Conservation (phyloP, 1,139 yeast genomes). For the Lodderomyces elongisporus region DNA sequence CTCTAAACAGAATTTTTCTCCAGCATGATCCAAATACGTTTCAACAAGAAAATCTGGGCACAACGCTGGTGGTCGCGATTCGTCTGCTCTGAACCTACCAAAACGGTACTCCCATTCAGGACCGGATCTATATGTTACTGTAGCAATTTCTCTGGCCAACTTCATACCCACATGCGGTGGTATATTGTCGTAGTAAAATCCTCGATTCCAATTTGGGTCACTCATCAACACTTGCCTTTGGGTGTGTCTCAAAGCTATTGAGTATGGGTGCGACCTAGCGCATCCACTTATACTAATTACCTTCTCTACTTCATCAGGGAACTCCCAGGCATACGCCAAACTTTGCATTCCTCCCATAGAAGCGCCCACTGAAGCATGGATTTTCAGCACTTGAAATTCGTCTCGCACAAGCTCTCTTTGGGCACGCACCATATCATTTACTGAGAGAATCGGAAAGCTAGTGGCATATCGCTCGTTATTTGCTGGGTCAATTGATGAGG, state of each 20-base stretch:
- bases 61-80: constrained; percentile 71
- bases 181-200: constrained; percentile 70
- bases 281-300: constrained; percentile 82
- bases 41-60: constrained; percentile 93
- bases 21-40: constrained; percentile 90
- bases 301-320: constrained; percentile 68
- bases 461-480: constrained; percentile 70
- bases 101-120: constrained; percentile 96
- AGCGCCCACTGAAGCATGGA: constrained; percentile 82
- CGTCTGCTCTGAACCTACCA: constrained; percentile 85
- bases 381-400: constrained; percentile 55
- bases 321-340: constrained; percentile 80
- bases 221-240: constrained; percentile 93
- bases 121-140: constrained; percentile 90
- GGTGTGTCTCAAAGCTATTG: constrained; percentile 88
- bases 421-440: constrained; percentile 88
- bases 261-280: constrained; percentile 90
- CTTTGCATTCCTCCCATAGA: constrained; percentile 99
- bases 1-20: constrained; percentile 86
- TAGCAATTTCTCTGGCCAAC: constrained; percentile 87
- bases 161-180: constrained; percentile 97
- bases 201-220: constrained; percentile 92
- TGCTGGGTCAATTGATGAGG: constrained; percentile 75
- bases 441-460: constrained; percentile 77
- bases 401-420: constrained; percentile 65